Evolutionary conservation across 495 filamentous ascomycete species (phyloP), one percentile per base, ranked within the genome.

Genomic region (Daldinia loculata): DNA sequence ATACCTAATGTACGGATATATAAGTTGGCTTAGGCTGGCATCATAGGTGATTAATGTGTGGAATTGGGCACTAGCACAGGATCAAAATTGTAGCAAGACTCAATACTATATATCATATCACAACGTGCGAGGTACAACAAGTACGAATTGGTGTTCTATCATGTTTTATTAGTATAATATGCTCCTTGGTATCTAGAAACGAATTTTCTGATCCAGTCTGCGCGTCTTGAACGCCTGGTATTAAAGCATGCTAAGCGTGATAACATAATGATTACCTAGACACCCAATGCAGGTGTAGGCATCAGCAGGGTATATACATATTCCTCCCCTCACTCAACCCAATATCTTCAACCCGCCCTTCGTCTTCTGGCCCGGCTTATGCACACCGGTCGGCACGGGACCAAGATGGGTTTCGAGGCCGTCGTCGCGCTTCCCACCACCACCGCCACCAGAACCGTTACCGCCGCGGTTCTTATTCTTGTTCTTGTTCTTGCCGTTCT

Each of bases 281-380:
- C 27, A 29, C 27, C 2, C 4, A 29, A 29, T 30, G 63, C 12
- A 36, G 43, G 14, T 38, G 38, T 53, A 52, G 22, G 12, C 27
- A 53, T 24, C 4, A 48, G 26, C 6, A 53, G 15, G 24, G 27
- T 53, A 53, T 53, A 53, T 30, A 30, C 50, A 53, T 53, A n/a
- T 60, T 27, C 38, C 58, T 17, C 26, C 32, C 34, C n/a, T 19
- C 38, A 22, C 30, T 56, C 30, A 96, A 66, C 93, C 93, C 41
- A 97, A 77, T 62, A 97, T 82, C 77, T 86, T 92, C 75, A 94
- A 73, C 3, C 93, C 93, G 7, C 89, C 90, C 80, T 92, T 92
- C 0, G 90, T 94, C 84, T 94, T 94, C 55, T 86, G 85, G 1
- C 88, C 87, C 61, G 92, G 90, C 84, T 95, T 96, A 57, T 88